Percentiles rank a stretch among this genome's conserved stretches.
Evolutionary conservation across 805 yeast genomes (phyloP).

Genomic region (Metschnikowia vanudenii): DNA sequence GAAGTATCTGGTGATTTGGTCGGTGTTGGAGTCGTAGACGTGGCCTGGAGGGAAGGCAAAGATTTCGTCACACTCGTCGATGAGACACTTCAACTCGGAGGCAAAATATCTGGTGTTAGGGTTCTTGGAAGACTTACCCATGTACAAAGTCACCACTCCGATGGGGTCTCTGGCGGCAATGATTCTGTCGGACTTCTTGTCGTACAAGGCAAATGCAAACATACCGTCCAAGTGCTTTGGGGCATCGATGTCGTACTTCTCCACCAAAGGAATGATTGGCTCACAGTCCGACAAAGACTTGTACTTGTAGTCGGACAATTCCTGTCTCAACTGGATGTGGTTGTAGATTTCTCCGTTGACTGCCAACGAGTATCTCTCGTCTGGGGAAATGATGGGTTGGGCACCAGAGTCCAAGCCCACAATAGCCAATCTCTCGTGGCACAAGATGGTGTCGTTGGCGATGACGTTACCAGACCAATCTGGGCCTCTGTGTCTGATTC

Average conservation of each 20-base stretch:
- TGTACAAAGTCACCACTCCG: constrained; percentile 93
- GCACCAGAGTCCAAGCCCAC: constrained; percentile 98
- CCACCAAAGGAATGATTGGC: constrained; percentile 89
- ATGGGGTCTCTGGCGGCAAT: constrained; percentile 98
- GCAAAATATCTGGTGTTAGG: constrained; percentile 88
- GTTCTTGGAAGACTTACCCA: constrained; percentile 72
- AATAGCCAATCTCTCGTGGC: constrained; percentile 95
- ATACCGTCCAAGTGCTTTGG: constrained; percentile 95
- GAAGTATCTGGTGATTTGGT: constrained; percentile 82
- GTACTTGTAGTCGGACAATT: constrained; percentile 70
- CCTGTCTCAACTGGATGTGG: constrained; percentile 84
- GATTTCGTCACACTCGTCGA: constrained; percentile 92
- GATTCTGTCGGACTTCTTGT: constrained; percentile 78
- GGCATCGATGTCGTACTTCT: constrained; percentile 84
- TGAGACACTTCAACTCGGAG: constrained; percentile 89
- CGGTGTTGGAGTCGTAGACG: constrained; percentile 89
- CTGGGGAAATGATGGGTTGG: constrained; percentile 87
- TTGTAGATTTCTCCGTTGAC: constrained; percentile 99
- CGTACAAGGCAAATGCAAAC: constrained; percentile 95
- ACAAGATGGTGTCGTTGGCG: constrained; percentile 81
- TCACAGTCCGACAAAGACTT: constrained; percentile 94
- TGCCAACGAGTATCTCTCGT: constrained; percentile 68
- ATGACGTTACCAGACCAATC: constrained; percentile 96
- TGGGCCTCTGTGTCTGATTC: constrained; percentile 98
- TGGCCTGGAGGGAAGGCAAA: constrained; percentile 98